These are phyloP conservation scores for Fusarium albidum DNA, from an alignment of 2,329 filamentous ascomycete species.

Conservation along the genomic window DNA sequence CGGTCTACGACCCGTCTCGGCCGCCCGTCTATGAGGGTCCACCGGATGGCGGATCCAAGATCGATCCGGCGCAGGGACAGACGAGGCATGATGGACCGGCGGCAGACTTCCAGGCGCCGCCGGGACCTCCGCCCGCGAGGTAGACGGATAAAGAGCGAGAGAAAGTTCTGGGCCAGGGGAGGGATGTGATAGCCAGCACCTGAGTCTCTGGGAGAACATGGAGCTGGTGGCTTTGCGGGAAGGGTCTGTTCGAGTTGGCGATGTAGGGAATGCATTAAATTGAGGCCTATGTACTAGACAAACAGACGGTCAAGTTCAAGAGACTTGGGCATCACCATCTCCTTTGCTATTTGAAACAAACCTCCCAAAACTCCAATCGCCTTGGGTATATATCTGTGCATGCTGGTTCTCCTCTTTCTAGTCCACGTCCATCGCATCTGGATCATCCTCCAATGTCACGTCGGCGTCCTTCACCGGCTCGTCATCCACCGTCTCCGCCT, in stretches of 20 bases:
- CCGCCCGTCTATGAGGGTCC: constrained; percentile 63
- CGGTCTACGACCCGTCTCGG: constrained; percentile 66
- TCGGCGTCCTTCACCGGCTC: constrained; percentile 17
- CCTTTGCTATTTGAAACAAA: constrained; percentile 5
- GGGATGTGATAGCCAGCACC: neutral
- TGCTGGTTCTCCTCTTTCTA: constrained; percentile 38
- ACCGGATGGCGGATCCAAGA: constrained; percentile 59
- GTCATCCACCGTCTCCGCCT: constrained; percentile 7
- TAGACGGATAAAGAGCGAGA: constrained; percentile 8
- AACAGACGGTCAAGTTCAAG: constrained; percentile 2
- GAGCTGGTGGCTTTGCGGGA: constrained; percentile 1
- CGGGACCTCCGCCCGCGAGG: constrained; percentile 54
- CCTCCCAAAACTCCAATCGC: constrained; percentile 37
- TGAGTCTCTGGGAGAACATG: constrained; percentile 5
- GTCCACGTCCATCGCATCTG: constrained; percentile 74
- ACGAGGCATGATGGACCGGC: constrained; percentile 23
- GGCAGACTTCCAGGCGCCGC: constrained; percentile 50
- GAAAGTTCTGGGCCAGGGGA: neutral
- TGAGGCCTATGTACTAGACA: constrained; percentile 22
- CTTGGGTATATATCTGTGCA: constrained; percentile 35
- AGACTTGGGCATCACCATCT: neutral
- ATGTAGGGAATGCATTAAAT: constrained; percentile 19
- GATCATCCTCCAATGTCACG: constrained; percentile 44
- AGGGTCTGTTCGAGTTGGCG: neutral
- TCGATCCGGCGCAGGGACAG: constrained; percentile 59